Evolutionary conservation across 257 asterid species (phyloP).

Genomic region (Avicennia marina): DNA sequence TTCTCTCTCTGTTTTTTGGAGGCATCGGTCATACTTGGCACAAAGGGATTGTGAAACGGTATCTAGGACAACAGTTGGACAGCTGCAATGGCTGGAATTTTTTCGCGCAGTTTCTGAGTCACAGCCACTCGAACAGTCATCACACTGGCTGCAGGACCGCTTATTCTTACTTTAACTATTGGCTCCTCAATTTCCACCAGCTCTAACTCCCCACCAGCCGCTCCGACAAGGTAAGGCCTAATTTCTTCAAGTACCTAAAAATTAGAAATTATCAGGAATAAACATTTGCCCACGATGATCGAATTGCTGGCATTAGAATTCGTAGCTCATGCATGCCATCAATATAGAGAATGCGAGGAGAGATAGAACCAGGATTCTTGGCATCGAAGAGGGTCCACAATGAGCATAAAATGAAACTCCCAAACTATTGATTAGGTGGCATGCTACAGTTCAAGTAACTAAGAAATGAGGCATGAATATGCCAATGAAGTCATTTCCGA

Average conservation of each 20-base stretch:
- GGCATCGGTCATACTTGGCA: no score
- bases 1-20: no score
- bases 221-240: constrained; percentile 84
- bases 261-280: neutral
- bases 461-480: no score
- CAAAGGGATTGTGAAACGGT: neutral
- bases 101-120: constrained; percentile 89
- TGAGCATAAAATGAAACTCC: no score
- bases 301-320: neutral
- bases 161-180: constrained; percentile 78
- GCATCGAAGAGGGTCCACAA: no score
- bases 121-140: constrained; percentile 98
- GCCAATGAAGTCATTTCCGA: no score
- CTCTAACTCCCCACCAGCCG: constrained; percentile 92
- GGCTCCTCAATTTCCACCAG: constrained; percentile 84
- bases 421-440: no score
- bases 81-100: constrained; percentile 88
- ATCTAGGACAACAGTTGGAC: constrained; percentile 75
- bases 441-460: no score
- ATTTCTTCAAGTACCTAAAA: constrained; percentile 89
- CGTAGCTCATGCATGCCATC: no score
- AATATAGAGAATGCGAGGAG: no score
- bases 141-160: constrained; percentile 94
- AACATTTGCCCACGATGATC: neutral
- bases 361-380: no score